Conservation (phyloP, 371 early-diverging fungal genomes). For the Dinochytrium kinnereticum region DNA sequence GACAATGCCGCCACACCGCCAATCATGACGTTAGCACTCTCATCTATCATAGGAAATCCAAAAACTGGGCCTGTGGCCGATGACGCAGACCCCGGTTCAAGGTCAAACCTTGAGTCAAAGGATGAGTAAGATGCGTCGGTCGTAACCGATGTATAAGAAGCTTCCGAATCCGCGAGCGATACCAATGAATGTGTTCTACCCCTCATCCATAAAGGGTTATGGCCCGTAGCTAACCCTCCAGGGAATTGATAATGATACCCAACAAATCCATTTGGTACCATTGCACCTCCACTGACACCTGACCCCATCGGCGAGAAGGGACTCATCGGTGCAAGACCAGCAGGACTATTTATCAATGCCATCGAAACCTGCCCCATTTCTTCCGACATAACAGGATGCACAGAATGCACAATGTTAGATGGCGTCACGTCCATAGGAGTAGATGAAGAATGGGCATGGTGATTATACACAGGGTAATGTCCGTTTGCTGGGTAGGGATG, state of each 20-base stretch:
- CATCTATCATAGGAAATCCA: neutral
- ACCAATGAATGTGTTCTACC: constrained; percentile 5
- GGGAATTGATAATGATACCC: neutral
- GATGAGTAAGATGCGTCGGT: constrained; percentile 13
- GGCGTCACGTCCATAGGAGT: no score
- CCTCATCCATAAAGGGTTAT: constrained; percentile 9
- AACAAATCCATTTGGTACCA: neutral
- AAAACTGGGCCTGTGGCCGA: neutral
- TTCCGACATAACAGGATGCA: neutral
- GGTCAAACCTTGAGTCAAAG: neutral
- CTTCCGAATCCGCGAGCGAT: constrained; percentile 16
- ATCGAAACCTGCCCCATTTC: neutral
- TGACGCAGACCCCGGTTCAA: constrained; percentile 1
- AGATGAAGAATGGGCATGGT: no score
- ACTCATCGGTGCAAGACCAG: neutral
- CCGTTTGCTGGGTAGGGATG: no score
- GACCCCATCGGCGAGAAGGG: neutral
- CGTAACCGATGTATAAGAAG: constrained; percentile 5
- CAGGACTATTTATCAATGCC: neutral
- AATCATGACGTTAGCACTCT: neutral
- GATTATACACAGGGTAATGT: no score
- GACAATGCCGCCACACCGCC: neutral
- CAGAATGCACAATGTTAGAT: neutral
- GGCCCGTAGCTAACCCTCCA: neutral
- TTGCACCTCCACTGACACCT: neutral